These are phyloP conservation scores for Candolleomyces aberdarensis DNA, from an alignment of 768 basidiomycete genomes.

Conservation along the genomic window DNA sequence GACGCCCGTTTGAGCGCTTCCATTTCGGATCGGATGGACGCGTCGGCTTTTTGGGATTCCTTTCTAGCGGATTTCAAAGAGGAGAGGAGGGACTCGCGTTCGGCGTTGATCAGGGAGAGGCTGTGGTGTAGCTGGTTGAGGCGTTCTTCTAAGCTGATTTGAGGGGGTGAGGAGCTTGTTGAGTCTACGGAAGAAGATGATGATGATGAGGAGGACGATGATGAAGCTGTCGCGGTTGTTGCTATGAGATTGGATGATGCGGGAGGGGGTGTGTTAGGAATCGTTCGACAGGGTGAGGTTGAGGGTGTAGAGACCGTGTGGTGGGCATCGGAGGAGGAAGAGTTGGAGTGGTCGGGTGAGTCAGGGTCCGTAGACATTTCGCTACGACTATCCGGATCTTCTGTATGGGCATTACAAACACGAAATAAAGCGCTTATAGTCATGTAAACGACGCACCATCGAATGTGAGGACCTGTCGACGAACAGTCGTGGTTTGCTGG, in stretches of 20 bases:
- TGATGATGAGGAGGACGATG: constrained; percentile 15
- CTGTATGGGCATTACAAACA: constrained; percentile 9
- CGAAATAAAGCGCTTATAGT: not conserved
- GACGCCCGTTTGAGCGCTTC: constrained; percentile 79
- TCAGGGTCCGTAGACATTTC: constrained; percentile 33
- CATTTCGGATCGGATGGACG: constrained; percentile 79
- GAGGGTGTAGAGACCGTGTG: constrained; percentile 33
- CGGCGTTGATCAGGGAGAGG: constrained; percentile 58
- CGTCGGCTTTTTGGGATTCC: constrained; percentile 81
- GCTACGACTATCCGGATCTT: constrained; percentile 21
- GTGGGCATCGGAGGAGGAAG: constrained; percentile 29
- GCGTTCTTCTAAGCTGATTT: constrained; percentile 64
- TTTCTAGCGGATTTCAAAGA: constrained; percentile 76
- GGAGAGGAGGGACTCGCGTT: constrained; percentile 64
- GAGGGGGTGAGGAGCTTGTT: constrained; percentile 18
- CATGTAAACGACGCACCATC: constrained; percentile 41
- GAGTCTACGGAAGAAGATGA: constrained; percentile 7
- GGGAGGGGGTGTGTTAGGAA: constrained; percentile 20
- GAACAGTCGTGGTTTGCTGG: constrained; percentile 31
- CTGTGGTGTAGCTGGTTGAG: constrained; percentile 62
- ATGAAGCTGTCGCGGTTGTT: not conserved
- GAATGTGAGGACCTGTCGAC: constrained; percentile 61
- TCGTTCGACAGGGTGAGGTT: constrained; percentile 34
- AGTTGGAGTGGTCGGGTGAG: constrained; percentile 22
- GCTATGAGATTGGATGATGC: constrained; percentile 5